Conservation (phyloP, 495 filamentous ascomycete genomes). For the Hyaloscypha variabilis region DNA sequence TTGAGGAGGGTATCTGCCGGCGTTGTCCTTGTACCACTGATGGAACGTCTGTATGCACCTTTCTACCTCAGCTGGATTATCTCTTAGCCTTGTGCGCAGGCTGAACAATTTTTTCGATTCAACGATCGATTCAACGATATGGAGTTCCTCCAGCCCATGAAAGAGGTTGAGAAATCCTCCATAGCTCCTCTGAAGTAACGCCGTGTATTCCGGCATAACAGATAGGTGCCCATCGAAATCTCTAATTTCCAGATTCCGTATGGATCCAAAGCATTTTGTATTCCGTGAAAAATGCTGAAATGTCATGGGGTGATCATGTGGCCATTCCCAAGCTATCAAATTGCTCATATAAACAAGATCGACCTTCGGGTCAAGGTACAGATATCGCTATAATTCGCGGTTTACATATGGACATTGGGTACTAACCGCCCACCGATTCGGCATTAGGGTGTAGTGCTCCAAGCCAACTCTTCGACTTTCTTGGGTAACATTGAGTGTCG, state of each 20-base stretch:
- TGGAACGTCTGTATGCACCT: background rate
- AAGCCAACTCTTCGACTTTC: background rate
- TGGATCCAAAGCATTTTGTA: background rate
- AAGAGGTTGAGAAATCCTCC: background rate
- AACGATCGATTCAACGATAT: background rate
- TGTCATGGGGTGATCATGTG: background rate
- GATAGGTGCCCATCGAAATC: background rate
- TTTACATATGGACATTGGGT: too few species aligned
- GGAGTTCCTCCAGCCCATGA: background rate
- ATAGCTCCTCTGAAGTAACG: too few species aligned
- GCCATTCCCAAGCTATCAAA: background rate
- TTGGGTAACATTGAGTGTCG: background rate
- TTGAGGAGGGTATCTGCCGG: background rate
- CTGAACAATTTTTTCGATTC: too few species aligned
- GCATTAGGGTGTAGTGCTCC: background rate
- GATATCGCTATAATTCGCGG: too few species aligned
- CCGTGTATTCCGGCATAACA: too few species aligned
- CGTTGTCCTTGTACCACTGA: background rate
- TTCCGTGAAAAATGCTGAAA: background rate
- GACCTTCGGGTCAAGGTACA: background rate
- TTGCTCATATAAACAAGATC: background rate
- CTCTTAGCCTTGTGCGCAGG: background rate
- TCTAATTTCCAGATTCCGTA: background rate
- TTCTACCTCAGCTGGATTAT: background rate
- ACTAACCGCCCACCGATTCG: background rate